Evolutionary conservation across 2,329 filamentous ascomycete species (phyloP), one percentile per base, ranked within the genome.

Genomic region (Fusarium sp.): DNA sequence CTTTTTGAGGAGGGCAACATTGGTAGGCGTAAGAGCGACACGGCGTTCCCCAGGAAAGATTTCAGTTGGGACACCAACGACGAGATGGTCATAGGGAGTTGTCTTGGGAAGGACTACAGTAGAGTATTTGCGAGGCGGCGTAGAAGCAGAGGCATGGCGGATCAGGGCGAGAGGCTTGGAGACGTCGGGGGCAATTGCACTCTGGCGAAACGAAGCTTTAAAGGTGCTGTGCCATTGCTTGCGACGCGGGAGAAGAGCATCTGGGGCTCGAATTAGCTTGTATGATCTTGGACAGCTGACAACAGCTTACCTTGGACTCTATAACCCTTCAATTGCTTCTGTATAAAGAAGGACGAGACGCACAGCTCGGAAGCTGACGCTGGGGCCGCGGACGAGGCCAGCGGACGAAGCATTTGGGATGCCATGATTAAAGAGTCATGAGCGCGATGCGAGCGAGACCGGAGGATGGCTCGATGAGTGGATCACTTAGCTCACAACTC

Each of bases 1-100:
- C 78, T 97, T 97, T 67, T 94, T 87, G 3, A 97, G 82, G 2
- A 97, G 82, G 3, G 90, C 87, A 18, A 94, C 92, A 81, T 97
- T 97, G 68, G 92, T 89, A 2, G 94, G 94, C 0, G 93, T 95
- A 57, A 97, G 85, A 29, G 94, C 93, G 16, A 97, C 93, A 50
- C 94, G 92, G 41, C 91, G 89, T 81, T 97, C 94, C 60, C 90
- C 88, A 2, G 89, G 87, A 74, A 87, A 93, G n/a, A 88, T 91
- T 79, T 97, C 94, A 60, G 87, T 88, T 16, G 93, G 93, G 6
- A 96, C 88, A 60, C 93, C 93, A 47, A 97, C 89, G 6, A 89
- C 92, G 57, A 97, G 85, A 43, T 90, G 84, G 21, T 86, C 82
- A 78, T 94, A 97, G 1, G 93, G 92, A 5, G 80, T 86, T 24